Base-by-base conservation (phyloP, 257 asterid genomes). In the Cynanchum wilfordii region DNA sequence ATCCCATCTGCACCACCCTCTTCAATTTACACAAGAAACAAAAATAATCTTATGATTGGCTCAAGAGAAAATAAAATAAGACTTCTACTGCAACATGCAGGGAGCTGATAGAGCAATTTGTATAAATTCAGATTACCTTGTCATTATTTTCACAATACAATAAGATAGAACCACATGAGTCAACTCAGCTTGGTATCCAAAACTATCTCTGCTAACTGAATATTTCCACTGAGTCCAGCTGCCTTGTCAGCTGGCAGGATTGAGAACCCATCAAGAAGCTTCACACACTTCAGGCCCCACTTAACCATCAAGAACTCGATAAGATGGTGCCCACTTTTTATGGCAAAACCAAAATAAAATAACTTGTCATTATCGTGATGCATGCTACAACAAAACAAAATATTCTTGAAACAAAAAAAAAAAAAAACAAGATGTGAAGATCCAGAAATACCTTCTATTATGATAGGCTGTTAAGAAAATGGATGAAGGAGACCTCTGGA, bases 291-390 rank as follows among this genome's bases (percentile, higher is more conserved):
- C 86, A 94, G 79, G 52, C 88, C 81, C 99, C 97, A 94, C 75
- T 89, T 91, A 81, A 87, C 88, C 97, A 91, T 87, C 85, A 94
- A 79, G 79, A 91, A 89, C 83, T 87, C 97, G 58, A 91, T 88
- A 40, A 89, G 89, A 81, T 89, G 99, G 81, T 91, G 99, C 76
- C 99, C 99, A 45, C 99, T 94, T 72, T 72, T 79, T 73, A 75
- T 24, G 51, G 69, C 66, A 45, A 24, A 74, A 60, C 69, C 74
- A 76, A 47, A 73, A 73, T 50, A 62, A 3, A 47, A 68, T 2
- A 29, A 25, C 24, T 56, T 56, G 69, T 42, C 36, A 10, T 44
- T 63, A 49, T 44, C 30, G 70, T 36, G 47, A 66, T 27, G 66
- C 50, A 65, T 24, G 50, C 8, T 15, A 24, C 33, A 57, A 33